Conservation (phyloP, 805 yeast genomes). For the Priceomyces melissophilus region DNA sequence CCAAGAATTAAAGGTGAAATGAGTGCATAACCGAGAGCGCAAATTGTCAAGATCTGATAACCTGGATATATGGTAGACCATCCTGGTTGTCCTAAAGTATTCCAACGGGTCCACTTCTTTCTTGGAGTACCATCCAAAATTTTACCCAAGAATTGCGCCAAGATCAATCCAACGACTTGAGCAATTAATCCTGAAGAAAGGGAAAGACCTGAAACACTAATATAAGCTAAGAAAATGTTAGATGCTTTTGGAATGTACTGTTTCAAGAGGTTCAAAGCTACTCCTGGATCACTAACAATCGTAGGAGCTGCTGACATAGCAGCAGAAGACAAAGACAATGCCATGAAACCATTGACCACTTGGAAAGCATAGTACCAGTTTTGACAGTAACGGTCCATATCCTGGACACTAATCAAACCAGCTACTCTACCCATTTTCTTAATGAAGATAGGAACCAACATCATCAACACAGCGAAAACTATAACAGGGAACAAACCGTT, state of each 20-base stretch:
- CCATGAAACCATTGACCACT: conserved; percentile 84
- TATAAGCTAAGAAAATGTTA: conserved; percentile 82
- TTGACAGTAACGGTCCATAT: conserved; percentile 79
- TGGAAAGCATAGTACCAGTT: conserved; percentile 88
- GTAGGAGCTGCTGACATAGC: conserved; percentile 75
- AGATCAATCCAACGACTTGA: conserved; percentile 69
- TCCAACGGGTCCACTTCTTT: conserved; percentile 79
- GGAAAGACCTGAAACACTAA: conserved; percentile 77
- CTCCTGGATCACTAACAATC: conserved; percentile 60
- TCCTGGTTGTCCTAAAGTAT: conserved; percentile 58
- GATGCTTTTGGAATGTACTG: conserved; percentile 82
- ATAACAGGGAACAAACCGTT: conserved; percentile 70
- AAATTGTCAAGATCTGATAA: conserved; percentile 69
- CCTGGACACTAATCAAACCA: conserved; percentile 69
- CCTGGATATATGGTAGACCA: conserved; percentile 85
- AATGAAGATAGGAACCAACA: conserved; percentile 61
- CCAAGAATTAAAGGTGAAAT: conserved; percentile 72
- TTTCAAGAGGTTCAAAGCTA: conserved; percentile 75
- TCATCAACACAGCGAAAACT: conserved; percentile 62
- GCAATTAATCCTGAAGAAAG: conserved; percentile 72
- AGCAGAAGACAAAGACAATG: conserved; percentile 79
- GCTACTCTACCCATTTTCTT: conserved; percentile 66
- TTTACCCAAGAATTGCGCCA: conserved; percentile 67
- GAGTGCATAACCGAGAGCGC: conserved; percentile 71
- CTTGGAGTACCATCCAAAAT: conserved; percentile 86